Conservation (phyloP, 139 green algal genomes). For the Picochlorum sp. region DNA sequence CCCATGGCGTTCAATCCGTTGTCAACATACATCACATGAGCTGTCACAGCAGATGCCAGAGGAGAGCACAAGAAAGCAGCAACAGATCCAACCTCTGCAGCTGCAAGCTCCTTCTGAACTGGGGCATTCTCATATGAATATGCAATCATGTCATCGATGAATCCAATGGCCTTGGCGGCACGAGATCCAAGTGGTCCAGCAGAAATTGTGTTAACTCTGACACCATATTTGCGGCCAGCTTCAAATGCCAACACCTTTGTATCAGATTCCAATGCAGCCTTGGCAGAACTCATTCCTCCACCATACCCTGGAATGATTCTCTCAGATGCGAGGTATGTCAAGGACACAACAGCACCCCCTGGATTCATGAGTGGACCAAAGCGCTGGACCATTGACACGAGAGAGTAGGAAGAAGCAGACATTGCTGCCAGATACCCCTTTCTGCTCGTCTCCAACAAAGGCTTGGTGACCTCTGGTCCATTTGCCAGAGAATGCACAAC, state of each 20-base stretch:
- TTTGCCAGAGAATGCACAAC: slow-evolving; percentile 98
- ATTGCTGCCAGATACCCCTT: slow-evolving; percentile 92
- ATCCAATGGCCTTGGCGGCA: slow-evolving; percentile 96
- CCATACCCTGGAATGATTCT: slow-evolving; percentile 93
- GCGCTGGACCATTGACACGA: slow-evolving; percentile 80
- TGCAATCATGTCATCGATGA: slow-evolving; percentile 99
- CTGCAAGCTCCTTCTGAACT: slow-evolving; percentile 88
- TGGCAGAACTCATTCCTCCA: slow-evolving; percentile 95
- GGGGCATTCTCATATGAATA: slow-evolving; percentile 88
- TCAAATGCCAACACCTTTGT: slow-evolving; percentile 95
- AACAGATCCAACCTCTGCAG: slow-evolving; percentile 63
- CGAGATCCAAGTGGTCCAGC: slow-evolving; percentile 88
- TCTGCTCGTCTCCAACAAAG: slow-evolving; percentile 89
- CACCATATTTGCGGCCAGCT: slow-evolving; percentile 83
- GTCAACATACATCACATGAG: slow-evolving; percentile 46
- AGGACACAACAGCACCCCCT: slow-evolving; percentile 75
- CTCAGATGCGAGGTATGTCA: slow-evolving; percentile 94
- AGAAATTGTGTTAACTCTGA: slow-evolving; percentile 79
- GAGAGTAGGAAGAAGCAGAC: slow-evolving; percentile 94
- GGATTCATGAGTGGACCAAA: slow-evolving; percentile 60
- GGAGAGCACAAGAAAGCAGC: slow-evolving; percentile 92
- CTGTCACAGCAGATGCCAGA: slow-evolving; percentile 79
- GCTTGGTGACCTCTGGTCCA: slow-evolving; percentile 94
- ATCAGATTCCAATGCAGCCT: slow-evolving; percentile 92
- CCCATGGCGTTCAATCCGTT: slow-evolving; percentile 90